Base-by-base conservation (phyloP, 192 early-diverging fungal genomes). In the Helicostylum pulchrum region DNA sequence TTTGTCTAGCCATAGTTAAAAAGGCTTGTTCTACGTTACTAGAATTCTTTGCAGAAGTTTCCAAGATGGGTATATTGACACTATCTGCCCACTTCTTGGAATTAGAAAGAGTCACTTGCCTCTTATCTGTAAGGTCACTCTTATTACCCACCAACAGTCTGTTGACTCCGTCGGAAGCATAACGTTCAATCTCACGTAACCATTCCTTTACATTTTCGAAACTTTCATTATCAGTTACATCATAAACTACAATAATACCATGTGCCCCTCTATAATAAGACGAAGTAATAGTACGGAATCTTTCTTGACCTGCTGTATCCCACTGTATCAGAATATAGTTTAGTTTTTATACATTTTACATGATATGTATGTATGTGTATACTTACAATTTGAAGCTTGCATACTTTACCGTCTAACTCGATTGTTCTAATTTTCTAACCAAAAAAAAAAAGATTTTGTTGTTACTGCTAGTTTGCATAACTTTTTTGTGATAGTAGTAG, bases 11-110 rank as follows among this genome's bases (percentile, higher is more conserved):
- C 96, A 99, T 97, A 17, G 91, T 95, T 86, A 99, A 82, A 83
- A 99, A 99, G 36, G 95, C 95, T 71, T 94, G 92, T 83, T 99
- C 96, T 15, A 99, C 96, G 66, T 99, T 99, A 34, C 90, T 90
- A 11, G 96, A 89, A 66, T 93, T 91, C 83, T 99, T 99, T 52
- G 96, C 96, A 7, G 88, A 91, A 5, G 96, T 99, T 75, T 99
- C 96, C 78, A 99, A 78, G 77, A 99, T 94, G 31, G 94, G 90
- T 52, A 99, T 95, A 43, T 77, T 78, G 30, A 99, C 78, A 34
- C 80, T 69, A 70, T 93, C 91, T 21, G 96, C 90, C 80, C 95
- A 97, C 79, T 96, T 95, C 59, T 72, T 72, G 44, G 70, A 64
- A 20, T 57, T 51, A 30, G 62, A 56, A 12, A 66, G 65, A 1